Base-by-base conservation (phyloP, 2,329 filamentous ascomycete species). In the Xylaria sp. region DNA sequence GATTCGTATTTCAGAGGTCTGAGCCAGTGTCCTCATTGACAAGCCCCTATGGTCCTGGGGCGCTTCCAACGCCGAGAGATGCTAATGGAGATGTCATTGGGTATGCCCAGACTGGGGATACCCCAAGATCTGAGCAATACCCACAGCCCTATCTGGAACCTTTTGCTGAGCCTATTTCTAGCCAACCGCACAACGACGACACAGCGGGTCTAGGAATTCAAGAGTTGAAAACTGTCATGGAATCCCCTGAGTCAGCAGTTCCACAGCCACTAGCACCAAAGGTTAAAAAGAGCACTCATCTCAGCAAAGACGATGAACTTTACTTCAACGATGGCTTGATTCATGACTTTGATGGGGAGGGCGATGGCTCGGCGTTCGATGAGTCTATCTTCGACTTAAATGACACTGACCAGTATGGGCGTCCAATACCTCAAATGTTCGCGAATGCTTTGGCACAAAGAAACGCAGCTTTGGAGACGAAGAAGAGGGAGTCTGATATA, bases 351-450 rank as follows among this genome's bases (percentile, higher is more conserved):
- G 83, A 83, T 59, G 81, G 84, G 2, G 83, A 85, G 66, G 84
- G 84, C 21, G 87, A 90, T 32, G 83, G 84, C 1, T 81, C 82
- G 0, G 83, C 86, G 1, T 93, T 93, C 76, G 91, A 93, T 69
- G 91, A 93, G 77, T 91, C 89, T 5, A 85, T 93, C 16, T 93
- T 93, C 75, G 91, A 93, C 71, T 84, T 89, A 37, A 84, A 91
- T 60, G 88, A 91, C 74, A 89, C 89, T 16, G 86, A 91, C 77
- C 78, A 84, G 70, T 90, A 87, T 75, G 88, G 89, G 18, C 83
- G 89, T 25, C 88, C 87, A 1, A 85, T 89, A 47, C 86, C 87
- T 0, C 87, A 87, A 5, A 84, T 85, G 0, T 89, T 89, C 78
- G 86, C 86, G 4, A 82, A 82, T 50, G 86, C 85, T 1, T 81